Evolutionary conservation across 1,284 basidiomycete species (phyloP), one percentile per base, ranked within the genome.

Genomic region (Puccinia novopanici): DNA sequence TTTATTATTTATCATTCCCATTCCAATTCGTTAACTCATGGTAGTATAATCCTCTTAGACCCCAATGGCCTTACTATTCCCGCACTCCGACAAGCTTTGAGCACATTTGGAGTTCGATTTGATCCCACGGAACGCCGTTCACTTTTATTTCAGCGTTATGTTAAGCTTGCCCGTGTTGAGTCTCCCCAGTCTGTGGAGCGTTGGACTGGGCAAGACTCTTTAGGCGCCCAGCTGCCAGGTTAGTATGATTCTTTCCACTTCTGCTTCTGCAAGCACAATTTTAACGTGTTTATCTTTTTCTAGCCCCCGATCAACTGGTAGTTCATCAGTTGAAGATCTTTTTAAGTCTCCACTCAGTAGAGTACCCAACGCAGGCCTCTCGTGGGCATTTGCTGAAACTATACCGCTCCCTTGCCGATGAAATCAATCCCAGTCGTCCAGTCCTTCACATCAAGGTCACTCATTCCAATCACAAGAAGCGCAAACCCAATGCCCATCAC

Each of bases 151-250:
- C 67, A 68, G 45, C 67, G 67, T 2, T 68, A 68, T 27, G 67
- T 68, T 3, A 5, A 50, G 30, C 67, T 68, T 68, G 67, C 67
- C 15, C 42, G 67, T 2, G 50, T 68, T n/a, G 42, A 68, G 42
- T 68, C 67, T 27, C 42, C 42, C 27, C n/a, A 68, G 19, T 68
- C 42, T 50, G 48, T 68, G 30, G 67, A 68, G 27, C 27, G n/a
- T 48, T 68, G 67, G 67, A 45, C 22, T 15, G 67, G 22, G n/a
- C 67, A 24, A 17, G 67, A 68, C 42, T 68, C 65, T 15, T 45
- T 68, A 17, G 67, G 50, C 42, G 42, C 17, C 42, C 67, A 42
- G 30, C 50, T 48, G n/a, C 67, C 67, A 68, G 67, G 67, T 68
- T 15, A 19, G 10, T 40, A 19, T 63, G 30, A 40, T 10, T 59